Base-by-base conservation (phyloP, 352 stramenopile species). In the Phytophthora uliginosa region DNA sequence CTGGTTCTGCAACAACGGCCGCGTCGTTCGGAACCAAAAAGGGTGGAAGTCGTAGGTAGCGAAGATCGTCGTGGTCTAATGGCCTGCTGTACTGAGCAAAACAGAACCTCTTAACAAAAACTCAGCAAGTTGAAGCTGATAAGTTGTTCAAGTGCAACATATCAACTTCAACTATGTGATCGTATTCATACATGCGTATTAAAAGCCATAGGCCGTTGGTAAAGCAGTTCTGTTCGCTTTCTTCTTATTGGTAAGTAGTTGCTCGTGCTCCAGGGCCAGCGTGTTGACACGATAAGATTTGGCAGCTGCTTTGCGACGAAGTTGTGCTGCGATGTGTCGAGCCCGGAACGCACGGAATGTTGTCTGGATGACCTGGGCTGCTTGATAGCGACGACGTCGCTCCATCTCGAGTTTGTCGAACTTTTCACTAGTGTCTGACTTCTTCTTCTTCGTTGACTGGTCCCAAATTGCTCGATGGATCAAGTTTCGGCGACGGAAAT, bases 1-100 rank as follows among this genome's bases (percentile, higher is more conserved):
- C 13, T 93, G 81, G 81, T 68, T 63, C 62, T 84, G 71, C 28
- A 84, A 77, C 73, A 92, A 89, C 63, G 82, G 67, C 20, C 73
- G 77, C 12, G 77, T 77, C n/a, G 84, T 94, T 40, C 72, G 71
- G 59, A 84, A 82, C 12, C 78, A 85, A 66, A 80, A 63, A n/a
- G 73, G 75, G 60, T 92, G 79, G 85, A 79, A 74, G 33, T 93
- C 85, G 12, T 47, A 76, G 22, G 38, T 52, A 22, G 52, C 48
- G 18, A 50, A 50, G 8, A 24, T 50, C 8, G 2, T 24, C 18
- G 42, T 24, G 7, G 18, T 12, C 18, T 50, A 50, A 24, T 24
- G 7, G 18, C 18, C 42, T 20, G 17, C 17, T 31, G 26, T 4
- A 28, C 26, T 28, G 26, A 28, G 26, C 26, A 28, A 28, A 28